Evolutionary conservation across 2,329 filamentous ascomycete genomes (phyloP), one percentile per base, ranked within the genome.

Genomic region (Coccinonectria pachysandricola): DNA sequence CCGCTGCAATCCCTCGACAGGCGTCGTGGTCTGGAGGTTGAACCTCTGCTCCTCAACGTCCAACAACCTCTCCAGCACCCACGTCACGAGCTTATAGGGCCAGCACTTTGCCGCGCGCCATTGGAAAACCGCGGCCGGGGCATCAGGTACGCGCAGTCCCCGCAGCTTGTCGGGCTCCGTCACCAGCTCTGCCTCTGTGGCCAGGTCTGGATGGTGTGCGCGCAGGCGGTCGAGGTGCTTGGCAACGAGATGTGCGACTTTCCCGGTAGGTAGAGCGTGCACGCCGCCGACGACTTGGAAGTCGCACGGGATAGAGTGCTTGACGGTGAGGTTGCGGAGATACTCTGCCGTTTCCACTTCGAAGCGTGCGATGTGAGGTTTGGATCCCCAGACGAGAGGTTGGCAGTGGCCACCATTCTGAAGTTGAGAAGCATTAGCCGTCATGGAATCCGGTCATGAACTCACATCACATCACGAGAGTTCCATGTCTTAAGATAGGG

Each of bases 71-170:
- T 82, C 72, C 1, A 93, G 57, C 1, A 87, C 64, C 54, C 75
- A 79, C 1, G 74, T 62, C 2, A 93, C 75, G 11, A 92, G 68
- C 55, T 91, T 92, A 53, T 92, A 93, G 0, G 85, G 85, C 80
- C 80, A 87, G 23, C 84, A 49, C 40, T 73, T 74, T 0, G 75
- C 80, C 0, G 82, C 81, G 21, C 71, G 58, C 20, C 60, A 58
- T 35, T 78, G 78, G 10, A 78, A 57, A 4, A 85, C 64, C 5
- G 75, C 79, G 3, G 76, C 82, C 6, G 65, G 47, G 6, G 74
- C 76, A 6, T 52, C 50, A 0, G 68, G 64, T 2, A 79, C 54
- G 4, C 74, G 60, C 13, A 81, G 61, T 17, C 55, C 54, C 15
- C 53, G 56, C 4, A 83, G 55, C 30, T 54, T 51, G 15, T 44